Conservation (phyloP, 148 eudicot species). For the Rhododendron williamsianum region DNA sequence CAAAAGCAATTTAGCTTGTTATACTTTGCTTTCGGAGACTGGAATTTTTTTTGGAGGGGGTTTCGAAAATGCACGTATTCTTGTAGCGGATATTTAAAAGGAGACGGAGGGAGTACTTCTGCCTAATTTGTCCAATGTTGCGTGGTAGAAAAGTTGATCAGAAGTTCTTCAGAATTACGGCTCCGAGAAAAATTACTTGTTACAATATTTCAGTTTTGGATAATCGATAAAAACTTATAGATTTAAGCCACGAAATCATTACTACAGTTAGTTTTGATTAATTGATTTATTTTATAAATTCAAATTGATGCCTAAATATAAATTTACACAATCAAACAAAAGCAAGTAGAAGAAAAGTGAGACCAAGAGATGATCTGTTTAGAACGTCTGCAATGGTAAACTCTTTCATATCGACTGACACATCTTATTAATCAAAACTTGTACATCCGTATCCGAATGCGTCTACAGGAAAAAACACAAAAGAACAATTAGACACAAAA, state of each 20-base stretch:
- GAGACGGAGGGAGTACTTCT: too few relatives aligned
- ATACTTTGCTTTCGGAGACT: not conserved
- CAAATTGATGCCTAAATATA: not conserved
- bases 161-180: not conserved
- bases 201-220: not conserved
- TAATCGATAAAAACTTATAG: not conserved
- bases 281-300: not conserved
- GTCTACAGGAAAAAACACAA: not conserved
- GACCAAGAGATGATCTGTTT: not conserved
- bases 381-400: conserved; percentile 1
- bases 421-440: not conserved
- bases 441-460: not conserved
- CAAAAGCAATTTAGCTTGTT: not conserved
- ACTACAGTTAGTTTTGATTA: not conserved
- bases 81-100: too few relatives aligned
- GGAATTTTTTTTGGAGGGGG: not conserved
- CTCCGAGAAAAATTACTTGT: not conserved
- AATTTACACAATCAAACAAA: not conserved
- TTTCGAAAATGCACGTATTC: too few relatives aligned
- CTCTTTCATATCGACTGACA: not conserved
- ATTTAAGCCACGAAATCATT: not conserved
- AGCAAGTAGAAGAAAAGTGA: not conserved
- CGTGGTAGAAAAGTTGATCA: not conserved
- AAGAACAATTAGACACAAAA: not conserved
- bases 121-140: not conserved